Conservation (phyloP, 2,329 filamentous ascomycete species). For the Aureobasidium sp. region DNA sequence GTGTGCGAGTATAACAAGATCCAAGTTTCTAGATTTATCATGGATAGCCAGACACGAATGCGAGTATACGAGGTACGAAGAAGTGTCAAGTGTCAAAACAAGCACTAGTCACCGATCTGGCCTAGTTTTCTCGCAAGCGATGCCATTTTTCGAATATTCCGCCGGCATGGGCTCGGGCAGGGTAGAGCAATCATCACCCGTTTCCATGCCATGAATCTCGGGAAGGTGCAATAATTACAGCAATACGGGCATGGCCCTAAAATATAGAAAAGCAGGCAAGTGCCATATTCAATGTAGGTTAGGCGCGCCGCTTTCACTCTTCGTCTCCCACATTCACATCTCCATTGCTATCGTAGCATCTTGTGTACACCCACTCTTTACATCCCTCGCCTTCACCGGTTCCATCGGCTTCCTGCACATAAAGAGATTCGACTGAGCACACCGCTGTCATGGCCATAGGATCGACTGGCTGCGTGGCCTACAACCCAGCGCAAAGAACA, state of each 20-base stretch:
- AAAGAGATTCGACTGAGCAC: background rate
- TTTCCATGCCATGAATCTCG: background rate
- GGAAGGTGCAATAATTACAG: background rate
- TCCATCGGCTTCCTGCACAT: background rate
- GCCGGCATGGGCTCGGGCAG: background rate
- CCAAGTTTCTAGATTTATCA: background rate
- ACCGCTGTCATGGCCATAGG: slow-evolving; percentile 10
- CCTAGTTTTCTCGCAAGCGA: background rate
- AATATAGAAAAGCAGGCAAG: slow-evolving; percentile 1
- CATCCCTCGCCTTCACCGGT: background rate
- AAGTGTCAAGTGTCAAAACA: background rate
- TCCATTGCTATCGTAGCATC: background rate
- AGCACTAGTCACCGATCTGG: background rate
- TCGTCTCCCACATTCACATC: background rate
- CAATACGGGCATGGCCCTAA: background rate
- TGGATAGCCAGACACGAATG: background rate
- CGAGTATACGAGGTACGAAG: background rate
- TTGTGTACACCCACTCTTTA: background rate
- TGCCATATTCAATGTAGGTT: background rate
- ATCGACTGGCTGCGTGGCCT: slow-evolving; percentile 13
- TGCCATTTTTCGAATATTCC: background rate
- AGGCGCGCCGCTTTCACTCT: too few relatives aligned
- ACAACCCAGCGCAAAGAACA: background rate
- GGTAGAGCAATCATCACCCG: background rate
- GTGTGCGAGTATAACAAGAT: background rate